These are phyloP conservation scores for Verticillium nubilum DNA, from an alignment of 2,329 filamentous ascomycete genomes.

Conservation along the genomic window DNA sequence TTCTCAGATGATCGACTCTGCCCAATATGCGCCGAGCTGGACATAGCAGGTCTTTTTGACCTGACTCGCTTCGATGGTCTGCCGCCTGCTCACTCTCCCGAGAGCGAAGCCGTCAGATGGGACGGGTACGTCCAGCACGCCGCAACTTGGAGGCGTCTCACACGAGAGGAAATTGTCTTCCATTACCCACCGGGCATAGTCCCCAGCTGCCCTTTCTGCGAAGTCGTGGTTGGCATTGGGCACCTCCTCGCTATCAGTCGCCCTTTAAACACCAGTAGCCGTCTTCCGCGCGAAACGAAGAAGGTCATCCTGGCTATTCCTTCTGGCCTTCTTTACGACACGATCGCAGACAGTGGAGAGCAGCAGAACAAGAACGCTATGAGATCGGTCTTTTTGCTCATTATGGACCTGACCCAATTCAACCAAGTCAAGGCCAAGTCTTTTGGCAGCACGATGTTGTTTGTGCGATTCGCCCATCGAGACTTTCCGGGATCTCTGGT, in stretches of 20 bases:
- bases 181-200: neutral
- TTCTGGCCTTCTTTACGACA: neutral
- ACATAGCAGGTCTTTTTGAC: neutral
- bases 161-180: neutral
- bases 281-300: neutral
- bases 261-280: neutral
- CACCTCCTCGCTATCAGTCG: neutral
- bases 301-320: neutral
- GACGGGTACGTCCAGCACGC: conserved; percentile 1
- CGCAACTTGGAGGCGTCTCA: neutral
- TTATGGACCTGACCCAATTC: neutral
- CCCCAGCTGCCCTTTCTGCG: conserved; percentile 1
- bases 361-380: neutral
- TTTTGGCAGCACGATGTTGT: neutral
- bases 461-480: neutral
- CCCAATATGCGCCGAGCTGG: neutral
- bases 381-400: neutral
- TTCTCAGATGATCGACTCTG: conserved; percentile 1
- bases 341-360: neutral
- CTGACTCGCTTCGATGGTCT: neutral
- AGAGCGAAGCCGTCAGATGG: neutral
- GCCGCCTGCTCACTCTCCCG: neutral
- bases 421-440: neutral
- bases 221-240: neutral
- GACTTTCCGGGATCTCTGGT: neutral